Base-by-base conservation (phyloP, 805 yeast genomes). In the Hyphopichia homilentoma region DNA sequence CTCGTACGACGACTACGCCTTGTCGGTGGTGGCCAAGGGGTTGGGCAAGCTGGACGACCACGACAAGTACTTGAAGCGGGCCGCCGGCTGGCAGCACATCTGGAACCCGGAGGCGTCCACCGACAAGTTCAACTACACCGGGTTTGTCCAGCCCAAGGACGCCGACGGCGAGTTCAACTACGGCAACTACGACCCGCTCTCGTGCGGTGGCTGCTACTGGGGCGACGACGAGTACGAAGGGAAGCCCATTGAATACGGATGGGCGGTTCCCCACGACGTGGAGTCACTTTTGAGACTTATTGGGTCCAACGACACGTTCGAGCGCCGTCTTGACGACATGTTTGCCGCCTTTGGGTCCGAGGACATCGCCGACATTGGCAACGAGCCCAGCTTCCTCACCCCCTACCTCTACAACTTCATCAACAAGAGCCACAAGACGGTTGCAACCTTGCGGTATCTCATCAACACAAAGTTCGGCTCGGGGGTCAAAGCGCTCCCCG, bases 311-410 rank as follows among this genome's bases (percentile, higher is more conserved):
- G 48, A 41, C 5, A 35, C 45, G 3, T 55, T 61, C 28, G 38
- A 41, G 16, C 32, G 39, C 25, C 39, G 66, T 12, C 40, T 61
- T 16, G 63, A 61, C 38, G 65, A 60, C 38, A 56, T 61, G 61
- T 60, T 54, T 39, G 45, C 39, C 7, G 44, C 57, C 15, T 36
- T 48, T 24, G 64, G 65, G 4, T 20, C 35, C 4, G 40, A 45
- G 3, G 35, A 41, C 14, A 35, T 52, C 21, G 65, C 57, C 8
- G 59, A 61, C 40, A 52, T 59, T 28, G 65, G 64, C 1, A 60
- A 59, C 32, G 68, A 61, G 35, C 65, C 65, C 12, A 57, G 65
- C 28, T 60, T 60, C 38, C 32, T 54, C 21, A 58, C 65, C 1
- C 61, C 64, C 2, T 60, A 45, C 38, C 38, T 60, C 14, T 60